Evolutionary conservation across 202 grass and related monocot species (phyloP).

Genomic region (Digitaria exilis): DNA sequence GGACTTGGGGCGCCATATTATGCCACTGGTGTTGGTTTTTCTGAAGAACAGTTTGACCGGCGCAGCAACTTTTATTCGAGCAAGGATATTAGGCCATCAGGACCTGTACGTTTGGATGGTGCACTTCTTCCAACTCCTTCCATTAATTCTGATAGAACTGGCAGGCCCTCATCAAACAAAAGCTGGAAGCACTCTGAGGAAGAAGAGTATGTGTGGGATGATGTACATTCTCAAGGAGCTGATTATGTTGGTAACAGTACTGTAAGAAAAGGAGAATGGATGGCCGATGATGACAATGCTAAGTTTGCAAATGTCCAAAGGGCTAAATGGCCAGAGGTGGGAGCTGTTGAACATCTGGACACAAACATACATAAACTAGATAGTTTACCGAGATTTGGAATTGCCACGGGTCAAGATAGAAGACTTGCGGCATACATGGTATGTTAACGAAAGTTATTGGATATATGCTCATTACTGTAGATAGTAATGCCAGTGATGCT

Average conservation of each 20-base stretch:
- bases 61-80: slow-evolving; percentile 53
- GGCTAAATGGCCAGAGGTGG: slow-evolving; percentile 50
- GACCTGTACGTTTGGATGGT: slow-evolving; percentile 46
- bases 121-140: slow-evolving; percentile 51
- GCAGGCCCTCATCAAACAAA: slow-evolving; percentile 57
- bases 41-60: slow-evolving; percentile 45
- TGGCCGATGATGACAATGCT: slow-evolving; percentile 42
- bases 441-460: slow-evolving; percentile 30
- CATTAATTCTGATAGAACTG: slow-evolving; percentile 49
- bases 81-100: slow-evolving; percentile 49
- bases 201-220: slow-evolving; percentile 97
- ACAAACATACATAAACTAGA: slow-evolving; percentile 46
- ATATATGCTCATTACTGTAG: slow-evolving; percentile 27
- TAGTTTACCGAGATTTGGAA: slow-evolving; percentile 45
- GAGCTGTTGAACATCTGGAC: slow-evolving; percentile 41
- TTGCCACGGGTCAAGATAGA: slow-evolving; percentile 43
- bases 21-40: slow-evolving; percentile 43
- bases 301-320: slow-evolving; percentile 57
- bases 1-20: slow-evolving; percentile 44
- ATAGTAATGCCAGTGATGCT: neutral
- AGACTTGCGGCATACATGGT: slow-evolving; percentile 58
- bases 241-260: slow-evolving; percentile 46
- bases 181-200: slow-evolving; percentile 97
- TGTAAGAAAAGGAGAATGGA: slow-evolving; percentile 66
- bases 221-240: slow-evolving; percentile 55